Conservation (phyloP, 169 alveolate species). For the Plasmodium ovale region DNA sequence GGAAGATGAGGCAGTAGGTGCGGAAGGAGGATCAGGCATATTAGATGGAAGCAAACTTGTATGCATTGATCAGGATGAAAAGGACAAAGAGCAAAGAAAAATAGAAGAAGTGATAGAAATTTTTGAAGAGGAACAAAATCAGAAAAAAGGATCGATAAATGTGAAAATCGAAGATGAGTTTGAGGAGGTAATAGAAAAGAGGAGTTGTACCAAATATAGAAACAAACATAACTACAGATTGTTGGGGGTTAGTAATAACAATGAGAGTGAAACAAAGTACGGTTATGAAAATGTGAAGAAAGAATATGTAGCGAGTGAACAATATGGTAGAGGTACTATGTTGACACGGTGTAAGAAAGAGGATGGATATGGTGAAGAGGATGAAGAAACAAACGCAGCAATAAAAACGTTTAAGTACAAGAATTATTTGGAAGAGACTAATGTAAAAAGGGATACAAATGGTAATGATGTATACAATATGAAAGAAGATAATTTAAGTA, state of each 20-base stretch:
- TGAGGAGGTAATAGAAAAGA: conserved; percentile 20
- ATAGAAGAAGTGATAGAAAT: not conserved
- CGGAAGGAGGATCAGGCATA: not conserved
- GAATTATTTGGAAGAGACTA: not conserved
- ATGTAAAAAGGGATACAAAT: conserved; percentile 9
- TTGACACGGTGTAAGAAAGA: not conserved
- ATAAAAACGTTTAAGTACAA: not conserved
- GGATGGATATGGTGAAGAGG: conserved; percentile 1
- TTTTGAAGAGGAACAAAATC: conserved; percentile 9
- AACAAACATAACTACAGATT: conserved; percentile 3
- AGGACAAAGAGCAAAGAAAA: not conserved
- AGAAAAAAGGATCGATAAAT: not conserved
- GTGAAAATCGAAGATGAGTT: conserved; percentile 1
- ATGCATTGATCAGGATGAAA: not conserved
- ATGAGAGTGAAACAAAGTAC: not conserved
- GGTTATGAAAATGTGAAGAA: conserved; percentile 1
- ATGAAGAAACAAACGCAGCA: not conserved
- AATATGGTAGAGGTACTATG: conserved; percentile 7
- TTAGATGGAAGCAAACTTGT: not conserved
- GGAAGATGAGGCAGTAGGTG: not conserved
- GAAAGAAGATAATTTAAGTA: not conserved
- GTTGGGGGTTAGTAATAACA: not conserved
- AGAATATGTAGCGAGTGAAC: not conserved
- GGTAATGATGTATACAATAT: not conserved
- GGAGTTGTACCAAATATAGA: conserved; percentile 2